Conservation (phyloP, 306 rosid species). For the Crataegus laevigata region DNA sequence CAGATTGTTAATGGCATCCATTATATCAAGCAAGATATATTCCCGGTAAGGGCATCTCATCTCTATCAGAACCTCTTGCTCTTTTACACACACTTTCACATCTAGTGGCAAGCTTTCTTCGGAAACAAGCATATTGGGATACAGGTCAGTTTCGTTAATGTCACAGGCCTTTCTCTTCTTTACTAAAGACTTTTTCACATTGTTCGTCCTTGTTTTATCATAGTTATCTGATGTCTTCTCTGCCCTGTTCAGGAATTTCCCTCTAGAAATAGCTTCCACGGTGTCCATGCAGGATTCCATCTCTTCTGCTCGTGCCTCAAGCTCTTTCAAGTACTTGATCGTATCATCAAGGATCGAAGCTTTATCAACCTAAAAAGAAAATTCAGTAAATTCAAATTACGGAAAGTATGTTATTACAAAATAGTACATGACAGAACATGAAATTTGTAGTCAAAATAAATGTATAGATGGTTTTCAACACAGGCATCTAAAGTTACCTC, state of each 20-base stretch:
- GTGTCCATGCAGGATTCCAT: conserved; percentile 59
- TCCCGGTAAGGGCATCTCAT: conserved; percentile 78
- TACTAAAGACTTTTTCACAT: conserved; percentile 28
- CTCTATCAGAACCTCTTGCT: conserved; percentile 56
- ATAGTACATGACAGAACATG: background rate
- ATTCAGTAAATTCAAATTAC: conserved; percentile 3
- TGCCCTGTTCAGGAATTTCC: conserved; percentile 30
- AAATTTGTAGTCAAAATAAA: conserved; percentile 1
- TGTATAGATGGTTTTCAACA: background rate
- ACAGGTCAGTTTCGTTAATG: conserved; percentile 31
- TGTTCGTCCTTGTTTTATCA: conserved; percentile 26
- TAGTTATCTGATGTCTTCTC: conserved; percentile 66
- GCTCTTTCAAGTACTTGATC: conserved; percentile 61
- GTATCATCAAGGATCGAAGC: conserved; percentile 55
- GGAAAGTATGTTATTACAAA: background rate
- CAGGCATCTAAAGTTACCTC: conserved; percentile 41
- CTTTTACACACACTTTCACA: conserved; percentile 52
- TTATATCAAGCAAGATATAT: conserved; percentile 58
- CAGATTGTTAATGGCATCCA: conserved; percentile 60
- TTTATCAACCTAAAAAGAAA: conserved; percentile 45
- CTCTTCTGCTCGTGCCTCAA: conserved; percentile 67
- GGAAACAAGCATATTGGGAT: conserved; percentile 15
- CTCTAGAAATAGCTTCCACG: conserved; percentile 39
- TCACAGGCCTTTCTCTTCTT: conserved; percentile 70
- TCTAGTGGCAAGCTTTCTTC: conserved; percentile 31